phyloP scores from a whole-genome alignment of 306 rosid genomes.

The Ochetophila trinervis region DNA sequence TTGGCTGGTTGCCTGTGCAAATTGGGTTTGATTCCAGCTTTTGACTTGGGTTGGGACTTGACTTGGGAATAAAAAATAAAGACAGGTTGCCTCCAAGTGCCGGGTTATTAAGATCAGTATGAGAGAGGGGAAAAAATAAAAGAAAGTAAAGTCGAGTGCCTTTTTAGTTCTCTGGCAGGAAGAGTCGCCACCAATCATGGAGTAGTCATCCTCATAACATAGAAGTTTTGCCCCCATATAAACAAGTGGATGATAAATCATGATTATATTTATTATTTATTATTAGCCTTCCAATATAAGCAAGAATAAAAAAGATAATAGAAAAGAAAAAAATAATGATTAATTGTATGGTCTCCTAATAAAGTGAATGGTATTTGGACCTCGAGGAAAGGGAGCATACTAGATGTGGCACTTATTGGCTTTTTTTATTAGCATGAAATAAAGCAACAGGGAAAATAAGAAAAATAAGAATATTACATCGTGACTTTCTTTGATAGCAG shows the following conservation, averaged over 20 bases:
- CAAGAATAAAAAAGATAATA: neutral
- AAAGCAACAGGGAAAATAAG: neutral
- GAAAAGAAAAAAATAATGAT: neutral
- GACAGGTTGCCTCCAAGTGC: too few species aligned
- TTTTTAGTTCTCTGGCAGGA: neutral
- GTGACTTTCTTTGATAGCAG: too few species aligned
- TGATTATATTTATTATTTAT: slow-evolving; percentile 7
- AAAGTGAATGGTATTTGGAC: neutral
- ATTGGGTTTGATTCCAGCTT: too few species aligned
- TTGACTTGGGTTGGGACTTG: too few species aligned
- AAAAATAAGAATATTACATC: too few species aligned
- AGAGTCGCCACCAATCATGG: neutral
- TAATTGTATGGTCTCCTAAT: neutral
- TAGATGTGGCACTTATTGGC: too few species aligned
- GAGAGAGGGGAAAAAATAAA: too few species aligned
- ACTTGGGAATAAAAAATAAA: too few species aligned
- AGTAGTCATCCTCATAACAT: slow-evolving; percentile 5
- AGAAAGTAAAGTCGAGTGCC: neutral
- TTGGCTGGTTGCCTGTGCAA: too few species aligned
- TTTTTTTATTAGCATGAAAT: neutral
- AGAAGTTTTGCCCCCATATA: slow-evolving; percentile 1
- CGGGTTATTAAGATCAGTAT: too few species aligned
- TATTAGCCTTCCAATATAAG: neutral
- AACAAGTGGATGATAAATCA: slow-evolving; percentile 10
- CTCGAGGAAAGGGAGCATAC: neutral